Evolutionary conservation across 805 yeast species (phyloP).

Genomic region (Lipomyces yamanashiensis): DNA sequence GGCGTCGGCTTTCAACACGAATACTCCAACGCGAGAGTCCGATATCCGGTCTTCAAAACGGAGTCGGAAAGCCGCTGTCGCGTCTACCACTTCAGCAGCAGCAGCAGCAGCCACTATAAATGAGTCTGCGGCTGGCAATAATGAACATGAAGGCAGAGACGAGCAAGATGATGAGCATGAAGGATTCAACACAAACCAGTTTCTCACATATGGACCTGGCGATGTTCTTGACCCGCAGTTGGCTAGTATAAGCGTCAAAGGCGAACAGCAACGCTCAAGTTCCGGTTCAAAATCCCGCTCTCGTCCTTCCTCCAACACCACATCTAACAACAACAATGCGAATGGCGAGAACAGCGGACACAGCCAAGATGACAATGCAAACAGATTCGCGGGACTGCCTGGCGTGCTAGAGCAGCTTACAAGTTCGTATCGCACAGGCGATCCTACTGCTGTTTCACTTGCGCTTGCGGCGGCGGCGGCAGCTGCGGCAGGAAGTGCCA

Average conservation of each 20-base stretch:
- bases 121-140: not conserved
- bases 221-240: conserved; percentile 31
- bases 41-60: conserved; percentile 25
- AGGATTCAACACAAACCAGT: conserved; percentile 7
- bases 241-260: conserved; percentile 14
- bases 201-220: conserved; percentile 12
- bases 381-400: not conserved
- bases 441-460: conserved; percentile 18
- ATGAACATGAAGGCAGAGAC: not conserved
- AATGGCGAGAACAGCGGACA: too few species aligned
- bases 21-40: conserved; percentile 20
- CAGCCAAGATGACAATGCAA: not conserved
- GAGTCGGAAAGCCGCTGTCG: conserved; percentile 12
- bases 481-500: conserved; percentile 10
- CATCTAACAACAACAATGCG: not conserved
- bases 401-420: conserved; percentile 8
- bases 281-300: not conserved
- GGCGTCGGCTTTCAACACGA: conserved; percentile 31
- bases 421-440: conserved; percentile 3
- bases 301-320: not conserved
- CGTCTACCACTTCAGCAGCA: not conserved
- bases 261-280: not conserved
- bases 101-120: not conserved
- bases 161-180: conserved; percentile 2
- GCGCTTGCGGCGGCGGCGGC: conserved; percentile 24